These are phyloP conservation scores for Aspergillus ochraceus DNA, from an alignment of 2,329 filamentous ascomycete species.

Conservation along the genomic window DNA sequence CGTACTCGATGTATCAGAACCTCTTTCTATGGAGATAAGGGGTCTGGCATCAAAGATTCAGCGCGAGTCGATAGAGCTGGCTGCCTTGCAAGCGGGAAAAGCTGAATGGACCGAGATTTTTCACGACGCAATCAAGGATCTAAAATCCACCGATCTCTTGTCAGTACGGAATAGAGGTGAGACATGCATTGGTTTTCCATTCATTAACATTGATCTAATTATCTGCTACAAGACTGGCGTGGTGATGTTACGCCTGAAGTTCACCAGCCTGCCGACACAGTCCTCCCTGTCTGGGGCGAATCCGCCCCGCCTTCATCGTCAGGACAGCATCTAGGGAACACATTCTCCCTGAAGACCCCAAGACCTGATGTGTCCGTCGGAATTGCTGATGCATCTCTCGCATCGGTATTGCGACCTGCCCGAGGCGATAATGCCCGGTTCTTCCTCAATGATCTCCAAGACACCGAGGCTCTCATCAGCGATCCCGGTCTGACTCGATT, in stretches of 20 bases:
- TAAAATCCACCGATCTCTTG: neutral
- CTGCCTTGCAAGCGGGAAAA: neutral
- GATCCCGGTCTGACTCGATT: neutral
- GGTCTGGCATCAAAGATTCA: neutral
- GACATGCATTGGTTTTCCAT: neutral
- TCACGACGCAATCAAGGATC: neutral
- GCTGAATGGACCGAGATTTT: neutral
- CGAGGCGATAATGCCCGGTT: neutral
- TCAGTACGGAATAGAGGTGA: neutral
- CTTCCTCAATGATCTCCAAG: constrained; percentile 6
- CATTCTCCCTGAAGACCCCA: neutral
- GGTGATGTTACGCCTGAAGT: neutral
- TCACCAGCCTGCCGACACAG: neutral
- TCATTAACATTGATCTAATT: neutral
- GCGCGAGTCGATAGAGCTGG: neutral
- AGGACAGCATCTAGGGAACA: neutral
- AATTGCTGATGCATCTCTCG: neutral
- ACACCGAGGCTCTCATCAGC: constrained; percentile 4
- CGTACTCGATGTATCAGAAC: neutral
- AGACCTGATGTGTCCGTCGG: constrained; percentile 1
- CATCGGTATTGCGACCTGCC: neutral
- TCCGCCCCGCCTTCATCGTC: neutral
- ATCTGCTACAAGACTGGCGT: neutral
- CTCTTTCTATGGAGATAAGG: neutral
- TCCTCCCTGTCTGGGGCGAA: neutral